Conservation (phyloP, 441 rosid genomes). For the Populus hybrid region DNA sequence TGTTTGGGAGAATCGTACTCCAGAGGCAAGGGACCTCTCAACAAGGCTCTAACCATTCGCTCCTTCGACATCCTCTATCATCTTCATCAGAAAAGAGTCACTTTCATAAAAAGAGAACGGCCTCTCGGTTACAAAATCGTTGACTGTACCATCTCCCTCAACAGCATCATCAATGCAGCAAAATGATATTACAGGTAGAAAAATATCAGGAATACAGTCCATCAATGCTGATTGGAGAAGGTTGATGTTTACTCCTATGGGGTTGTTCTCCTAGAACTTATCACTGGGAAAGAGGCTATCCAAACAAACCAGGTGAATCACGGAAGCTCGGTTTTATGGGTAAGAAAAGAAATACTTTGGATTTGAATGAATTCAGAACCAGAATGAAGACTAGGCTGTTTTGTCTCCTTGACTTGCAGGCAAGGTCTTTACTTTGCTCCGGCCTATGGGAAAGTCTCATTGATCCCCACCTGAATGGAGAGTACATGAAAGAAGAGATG, state of each 20-base stretch:
- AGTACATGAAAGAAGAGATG: conserved; percentile 39
- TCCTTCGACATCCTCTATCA: conserved; percentile 16
- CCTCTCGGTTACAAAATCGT: conserved; percentile 20
- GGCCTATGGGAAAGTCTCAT: conserved; percentile 26
- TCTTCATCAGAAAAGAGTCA: conserved; percentile 4
- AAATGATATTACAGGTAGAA: neutral
- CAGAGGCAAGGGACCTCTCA: conserved; percentile 39
- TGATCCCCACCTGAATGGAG: conserved; percentile 28
- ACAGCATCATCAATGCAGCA: conserved; percentile 9
- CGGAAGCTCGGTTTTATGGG: conserved; percentile 46
- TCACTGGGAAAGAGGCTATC: conserved; percentile 42
- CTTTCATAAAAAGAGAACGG: neutral
- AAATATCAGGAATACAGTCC: conserved; percentile 2
- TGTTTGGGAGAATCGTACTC: conserved; percentile 24
- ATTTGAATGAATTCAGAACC: neutral
- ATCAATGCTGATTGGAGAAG: conserved; percentile 22
- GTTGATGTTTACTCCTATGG: conserved; percentile 45
- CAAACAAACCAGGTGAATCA: conserved; percentile 24
- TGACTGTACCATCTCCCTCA: conserved; percentile 18
- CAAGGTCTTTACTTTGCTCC: conserved; percentile 27
- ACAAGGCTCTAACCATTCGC: conserved; percentile 28
- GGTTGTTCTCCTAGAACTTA: conserved; percentile 47
- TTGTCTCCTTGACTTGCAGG: conserved; percentile 24
- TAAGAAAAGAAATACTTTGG: conserved; percentile 13
- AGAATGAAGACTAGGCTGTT: no score